Percentiles rank a stretch among this genome's conserved stretches.
These are phyloP conservation scores for Psilocybe mexicana DNA, from an alignment of 1,284 basidiomycete genomes.

Conservation along the genomic window DNA sequence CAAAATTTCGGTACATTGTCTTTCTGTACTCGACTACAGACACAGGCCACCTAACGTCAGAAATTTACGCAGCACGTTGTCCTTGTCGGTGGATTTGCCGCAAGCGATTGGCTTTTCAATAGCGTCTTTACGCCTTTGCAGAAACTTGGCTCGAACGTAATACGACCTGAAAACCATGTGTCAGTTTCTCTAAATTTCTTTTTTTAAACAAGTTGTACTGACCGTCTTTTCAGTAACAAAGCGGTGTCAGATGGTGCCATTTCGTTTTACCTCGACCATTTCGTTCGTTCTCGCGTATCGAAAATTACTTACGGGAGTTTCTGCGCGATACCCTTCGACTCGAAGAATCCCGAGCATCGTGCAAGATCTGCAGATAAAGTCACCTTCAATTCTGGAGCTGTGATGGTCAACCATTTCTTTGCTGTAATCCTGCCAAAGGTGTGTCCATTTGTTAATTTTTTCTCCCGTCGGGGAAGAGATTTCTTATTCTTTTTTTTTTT, in stretches of 20 bases:
- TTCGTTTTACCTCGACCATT: constrained; percentile 51
- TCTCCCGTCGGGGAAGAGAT: neutral
- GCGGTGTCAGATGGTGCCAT: constrained; percentile 58
- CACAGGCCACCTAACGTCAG: neutral
- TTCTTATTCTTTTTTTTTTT: neutral
- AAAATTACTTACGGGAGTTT: constrained; percentile 46
- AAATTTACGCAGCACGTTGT: constrained; percentile 30
- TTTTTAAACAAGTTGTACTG: neutral
- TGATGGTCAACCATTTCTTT: constrained; percentile 19
- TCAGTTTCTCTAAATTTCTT: constrained; percentile 23
- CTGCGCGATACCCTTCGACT: constrained; percentile 30
- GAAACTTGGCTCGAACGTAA: constrained; percentile 32
- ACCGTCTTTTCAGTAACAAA: constrained; percentile 43
- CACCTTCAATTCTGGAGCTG: constrained; percentile 14
- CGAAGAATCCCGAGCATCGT: constrained; percentile 35
- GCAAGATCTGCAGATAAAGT: constrained; percentile 19
- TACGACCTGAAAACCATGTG: constrained; percentile 48
- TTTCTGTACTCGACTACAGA: constrained; percentile 27
- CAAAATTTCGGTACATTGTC: constrained; percentile 24
- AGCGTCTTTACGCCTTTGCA: constrained; percentile 36
- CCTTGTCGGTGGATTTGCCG: constrained; percentile 46
- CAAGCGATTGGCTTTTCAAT: constrained; percentile 46
- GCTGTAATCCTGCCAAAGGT: constrained; percentile 29
- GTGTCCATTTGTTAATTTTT: too few relatives aligned
- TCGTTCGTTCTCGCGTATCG: constrained; percentile 47